phyloP scores from a whole-genome alignment of 352 stramenopile genomes.

The Globisporangium polare region DNA sequence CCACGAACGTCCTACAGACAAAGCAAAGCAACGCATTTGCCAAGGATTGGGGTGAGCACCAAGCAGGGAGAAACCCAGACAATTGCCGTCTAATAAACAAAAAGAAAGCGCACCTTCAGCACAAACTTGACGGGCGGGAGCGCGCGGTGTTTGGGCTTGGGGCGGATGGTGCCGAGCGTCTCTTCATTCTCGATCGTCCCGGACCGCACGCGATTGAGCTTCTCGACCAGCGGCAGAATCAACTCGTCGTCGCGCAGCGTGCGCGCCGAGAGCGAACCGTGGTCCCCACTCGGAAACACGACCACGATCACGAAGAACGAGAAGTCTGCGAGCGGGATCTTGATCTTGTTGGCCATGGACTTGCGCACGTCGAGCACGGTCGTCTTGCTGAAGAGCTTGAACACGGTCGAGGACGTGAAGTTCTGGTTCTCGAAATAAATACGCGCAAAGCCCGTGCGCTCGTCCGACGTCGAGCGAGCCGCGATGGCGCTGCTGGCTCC shows the following conservation, averaged over 20 bases:
- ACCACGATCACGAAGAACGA: constrained; percentile 78
- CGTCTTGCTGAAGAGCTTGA: constrained; percentile 62
- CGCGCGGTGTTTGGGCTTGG: constrained; percentile 57
- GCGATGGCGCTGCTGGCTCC: constrained; percentile 2
- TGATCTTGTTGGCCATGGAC: constrained; percentile 82
- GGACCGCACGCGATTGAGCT: constrained; percentile 48
- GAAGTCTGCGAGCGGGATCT: constrained; percentile 59
- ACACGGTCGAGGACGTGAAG: constrained; percentile 81
- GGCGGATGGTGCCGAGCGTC: constrained; percentile 32
- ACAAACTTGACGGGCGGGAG: constrained; percentile 77
- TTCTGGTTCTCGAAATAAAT: constrained; percentile 85
- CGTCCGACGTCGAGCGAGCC: constrained; percentile 25
- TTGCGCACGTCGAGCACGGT: constrained; percentile 73
- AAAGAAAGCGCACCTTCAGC: constrained; percentile 49
- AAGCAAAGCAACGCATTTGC: background rate
- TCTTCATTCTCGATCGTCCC: constrained; percentile 46
- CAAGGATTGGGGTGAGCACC: background rate
- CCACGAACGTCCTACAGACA: constrained; percentile 52
- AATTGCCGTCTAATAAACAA: background rate
- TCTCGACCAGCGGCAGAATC: constrained; percentile 70
- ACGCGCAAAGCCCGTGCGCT: constrained; percentile 65
- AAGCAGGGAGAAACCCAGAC: background rate
- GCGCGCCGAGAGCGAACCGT: constrained; percentile 42
- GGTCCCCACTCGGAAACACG: constrained; percentile 60
- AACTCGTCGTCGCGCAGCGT: constrained; percentile 79